Evolutionary conservation across 2,329 filamentous ascomycete genomes (phyloP).

Genomic region (Ophiostoma pallidulum): DNA sequence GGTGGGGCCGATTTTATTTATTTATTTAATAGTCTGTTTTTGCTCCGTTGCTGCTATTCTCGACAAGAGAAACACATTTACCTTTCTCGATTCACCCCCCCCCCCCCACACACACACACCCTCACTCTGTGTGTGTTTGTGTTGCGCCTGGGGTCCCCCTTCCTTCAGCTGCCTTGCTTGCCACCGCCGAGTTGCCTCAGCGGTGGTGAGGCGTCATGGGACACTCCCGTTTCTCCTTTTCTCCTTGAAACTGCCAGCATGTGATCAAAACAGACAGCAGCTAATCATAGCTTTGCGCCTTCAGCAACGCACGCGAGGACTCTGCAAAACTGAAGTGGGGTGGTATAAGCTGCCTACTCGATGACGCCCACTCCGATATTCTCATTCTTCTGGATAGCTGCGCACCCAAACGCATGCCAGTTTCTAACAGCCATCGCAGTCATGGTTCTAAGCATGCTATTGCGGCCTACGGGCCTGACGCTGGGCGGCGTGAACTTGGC

Average conservation of each 20-base stretch:
- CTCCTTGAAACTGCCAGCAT: not conserved
- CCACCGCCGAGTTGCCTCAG: too few relatives aligned
- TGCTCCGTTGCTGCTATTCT: too few relatives aligned
- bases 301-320: conserved; percentile 47
- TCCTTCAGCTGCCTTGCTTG: too few relatives aligned
- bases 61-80: too few relatives aligned
- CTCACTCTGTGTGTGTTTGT: too few relatives aligned
- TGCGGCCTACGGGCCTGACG: conserved; percentile 48
- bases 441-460: conserved; percentile 54
- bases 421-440: conserved; percentile 43
- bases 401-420: conserved; percentile 40
- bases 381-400: conserved; percentile 55
- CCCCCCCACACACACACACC: too few relatives aligned
- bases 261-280: not conserved
- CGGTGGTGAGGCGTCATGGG: too few relatives aligned
- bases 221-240: conserved; percentile 16
- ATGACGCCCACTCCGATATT: conserved; percentile 54
- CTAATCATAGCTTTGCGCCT: not conserved
- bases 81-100: too few relatives aligned
- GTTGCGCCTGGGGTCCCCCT: too few relatives aligned
- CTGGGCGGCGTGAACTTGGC: conserved; percentile 33
- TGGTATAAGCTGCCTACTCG: conserved; percentile 51
- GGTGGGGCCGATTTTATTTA: too few relatives aligned
- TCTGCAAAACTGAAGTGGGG: conserved; percentile 55
- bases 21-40: too few relatives aligned